Conservation (phyloP, 768 basidiomycete genomes). For the Tricholoma terreum region DNA sequence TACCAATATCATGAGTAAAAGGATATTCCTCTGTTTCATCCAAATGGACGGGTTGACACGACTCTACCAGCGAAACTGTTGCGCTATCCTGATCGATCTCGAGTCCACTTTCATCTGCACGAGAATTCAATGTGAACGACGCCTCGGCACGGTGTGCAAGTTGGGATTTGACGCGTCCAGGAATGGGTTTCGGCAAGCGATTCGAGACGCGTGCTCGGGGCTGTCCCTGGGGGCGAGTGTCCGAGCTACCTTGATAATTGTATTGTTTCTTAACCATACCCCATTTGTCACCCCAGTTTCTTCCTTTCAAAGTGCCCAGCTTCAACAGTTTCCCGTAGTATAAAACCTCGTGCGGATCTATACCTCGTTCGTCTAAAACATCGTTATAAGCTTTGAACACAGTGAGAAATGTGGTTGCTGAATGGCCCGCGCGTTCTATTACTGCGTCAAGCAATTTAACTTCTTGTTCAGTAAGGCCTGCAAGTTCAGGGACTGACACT, state of each 20-base stretch:
- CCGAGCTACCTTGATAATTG: conserved; percentile 30
- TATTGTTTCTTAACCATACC: conserved; percentile 58
- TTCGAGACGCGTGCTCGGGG: neutral
- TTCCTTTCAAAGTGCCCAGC: conserved; percentile 76
- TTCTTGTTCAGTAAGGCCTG: conserved; percentile 50
- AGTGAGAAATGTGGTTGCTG: conserved; percentile 72
- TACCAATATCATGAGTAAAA: conserved; percentile 4
- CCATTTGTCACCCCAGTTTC: conserved; percentile 85
- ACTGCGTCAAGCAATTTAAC: conserved; percentile 75
- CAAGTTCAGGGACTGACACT: conserved; percentile 47
- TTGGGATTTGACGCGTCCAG: conserved; percentile 4
- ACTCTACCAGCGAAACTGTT: neutral
- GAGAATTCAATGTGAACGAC: conserved; percentile 13
- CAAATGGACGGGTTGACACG: conserved; percentile 1
- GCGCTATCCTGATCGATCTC: neutral
- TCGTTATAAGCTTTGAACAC: conserved; percentile 88
- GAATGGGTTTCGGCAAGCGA: neutral
- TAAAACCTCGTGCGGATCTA: conserved; percentile 78
- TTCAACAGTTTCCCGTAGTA: conserved; percentile 84
- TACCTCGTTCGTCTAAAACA: conserved; percentile 65
- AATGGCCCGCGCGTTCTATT: conserved; percentile 60
- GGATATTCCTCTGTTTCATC: conserved; percentile 11
- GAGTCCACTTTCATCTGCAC: conserved; percentile 5
- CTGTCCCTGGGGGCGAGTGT: neutral
- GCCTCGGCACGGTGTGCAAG: conserved; percentile 7